These are phyloP conservation scores for Chimonanthus salicifolius DNA, from an alignment of 164 flowering plant species.

Conservation along the genomic window DNA sequence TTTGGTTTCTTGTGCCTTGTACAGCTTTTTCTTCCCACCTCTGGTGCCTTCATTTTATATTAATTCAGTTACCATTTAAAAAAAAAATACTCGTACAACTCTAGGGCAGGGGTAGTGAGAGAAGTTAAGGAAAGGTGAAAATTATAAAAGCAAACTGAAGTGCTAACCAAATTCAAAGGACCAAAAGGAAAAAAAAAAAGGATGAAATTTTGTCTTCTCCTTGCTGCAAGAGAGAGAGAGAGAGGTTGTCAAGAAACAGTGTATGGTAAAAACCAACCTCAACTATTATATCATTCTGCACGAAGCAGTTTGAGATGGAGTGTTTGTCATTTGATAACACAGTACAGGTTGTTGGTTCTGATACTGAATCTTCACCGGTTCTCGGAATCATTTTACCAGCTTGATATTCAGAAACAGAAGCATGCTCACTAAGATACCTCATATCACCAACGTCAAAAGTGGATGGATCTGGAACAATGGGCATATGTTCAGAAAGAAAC, in stretches of 20 bases:
- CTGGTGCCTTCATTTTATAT: too few relatives aligned
- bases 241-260: not conserved
- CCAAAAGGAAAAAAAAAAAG: not conserved
- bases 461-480: conserved; percentile 9
- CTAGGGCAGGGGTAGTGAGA: too few relatives aligned
- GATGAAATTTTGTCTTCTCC: not conserved
- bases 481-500: conserved; percentile 17
- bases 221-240: not conserved
- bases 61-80: too few relatives aligned
- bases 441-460: conserved; percentile 4
- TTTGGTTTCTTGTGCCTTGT: too few relatives aligned
- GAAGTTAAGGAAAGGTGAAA: too few relatives aligned
- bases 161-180: not conserved
- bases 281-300: conserved; percentile 11
- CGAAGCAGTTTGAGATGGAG: conserved; percentile 4
- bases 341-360: conserved; percentile 11
- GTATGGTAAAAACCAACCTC: conserved; percentile 29
- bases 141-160: too few relatives aligned
- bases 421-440: conserved; percentile 13
- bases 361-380: conserved; percentile 6
- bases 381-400: conserved; percentile 7
- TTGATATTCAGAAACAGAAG: conserved; percentile 7
- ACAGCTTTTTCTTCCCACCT: too few relatives aligned
- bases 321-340: conserved; percentile 3
- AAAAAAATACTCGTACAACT: too few relatives aligned